Evolutionary conservation across 75 land plant species (phyloP).

Genomic region (Cupressus sempervirens): DNA sequence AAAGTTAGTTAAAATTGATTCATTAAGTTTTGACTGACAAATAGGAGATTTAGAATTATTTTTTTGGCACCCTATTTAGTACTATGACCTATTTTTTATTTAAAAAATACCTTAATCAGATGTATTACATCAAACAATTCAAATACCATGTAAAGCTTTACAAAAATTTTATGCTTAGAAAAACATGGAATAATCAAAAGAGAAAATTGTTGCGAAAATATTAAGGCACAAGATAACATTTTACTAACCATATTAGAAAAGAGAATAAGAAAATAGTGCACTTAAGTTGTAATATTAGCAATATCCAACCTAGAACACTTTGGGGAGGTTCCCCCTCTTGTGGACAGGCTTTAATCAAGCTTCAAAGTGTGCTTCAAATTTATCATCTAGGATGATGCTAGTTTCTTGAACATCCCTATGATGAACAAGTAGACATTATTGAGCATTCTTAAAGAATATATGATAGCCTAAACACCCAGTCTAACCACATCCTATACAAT

Average conservation of each 20-base stretch:
- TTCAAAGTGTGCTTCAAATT: conserved; percentile 91
- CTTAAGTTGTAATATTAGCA: conserved; percentile 48
- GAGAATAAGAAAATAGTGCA: background rate
- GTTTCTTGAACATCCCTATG: conserved; percentile 92
- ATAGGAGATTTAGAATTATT: background rate
- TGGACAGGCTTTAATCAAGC: conserved; percentile 64
- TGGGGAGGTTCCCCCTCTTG: conserved; percentile 87
- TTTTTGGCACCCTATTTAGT: background rate
- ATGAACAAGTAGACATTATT: background rate
- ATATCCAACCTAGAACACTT: conserved; percentile 57
- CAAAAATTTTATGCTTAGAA: background rate
- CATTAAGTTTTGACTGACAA: background rate
- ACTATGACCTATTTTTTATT: background rate
- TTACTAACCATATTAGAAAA: background rate
- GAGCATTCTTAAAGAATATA: background rate
- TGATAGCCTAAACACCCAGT: background rate
- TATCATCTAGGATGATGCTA: conserved; percentile 93
- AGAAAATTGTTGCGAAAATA: background rate
- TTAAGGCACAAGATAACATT: background rate
- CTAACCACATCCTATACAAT: background rate
- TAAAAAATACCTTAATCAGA: background rate
- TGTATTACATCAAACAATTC: background rate
- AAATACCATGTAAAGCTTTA: background rate
- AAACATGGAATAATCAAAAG: background rate
- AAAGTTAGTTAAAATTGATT: background rate